Evolutionary conservation across 2,329 filamentous ascomycete genomes (phyloP).

Genomic region (Immersiporthe knoxdaviesiana): DNA sequence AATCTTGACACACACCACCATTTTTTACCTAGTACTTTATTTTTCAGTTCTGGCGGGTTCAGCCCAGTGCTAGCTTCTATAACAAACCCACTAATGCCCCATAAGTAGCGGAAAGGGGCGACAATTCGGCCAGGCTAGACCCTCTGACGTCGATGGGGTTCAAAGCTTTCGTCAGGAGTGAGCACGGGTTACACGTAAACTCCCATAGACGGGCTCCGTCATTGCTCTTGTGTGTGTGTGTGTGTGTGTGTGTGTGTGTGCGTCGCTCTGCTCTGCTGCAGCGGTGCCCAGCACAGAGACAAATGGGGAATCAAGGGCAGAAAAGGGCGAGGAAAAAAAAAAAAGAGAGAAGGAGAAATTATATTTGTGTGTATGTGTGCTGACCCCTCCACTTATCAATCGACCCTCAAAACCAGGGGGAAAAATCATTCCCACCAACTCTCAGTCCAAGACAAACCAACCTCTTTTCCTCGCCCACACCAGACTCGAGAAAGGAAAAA

Average conservation of each 20-base stretch:
- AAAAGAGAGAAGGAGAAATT: too few species aligned
- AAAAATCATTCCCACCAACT: neutral
- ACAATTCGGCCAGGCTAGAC: conserved; percentile 12
- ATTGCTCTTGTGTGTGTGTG: neutral
- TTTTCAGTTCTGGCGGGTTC: neutral
- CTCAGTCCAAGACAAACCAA: neutral
- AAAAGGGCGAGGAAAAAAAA: too few species aligned
- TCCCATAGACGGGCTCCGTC: neutral
- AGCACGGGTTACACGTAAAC: conserved; percentile 4
- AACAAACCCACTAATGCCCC: neutral
- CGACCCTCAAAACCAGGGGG: neutral
- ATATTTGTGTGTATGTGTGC: neutral
- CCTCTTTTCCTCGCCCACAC: neutral
- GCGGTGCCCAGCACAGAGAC: too few species aligned
- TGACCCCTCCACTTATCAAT: neutral
- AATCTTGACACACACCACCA: neutral
- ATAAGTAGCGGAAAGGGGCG: conserved; percentile 1
- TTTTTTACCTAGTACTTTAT: too few species aligned
- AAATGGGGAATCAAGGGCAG: too few species aligned
- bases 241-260: too few species aligned
- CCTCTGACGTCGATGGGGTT: conserved; percentile 12
- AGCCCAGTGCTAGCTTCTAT: neutral
- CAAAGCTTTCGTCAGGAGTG: neutral
- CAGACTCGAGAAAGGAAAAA: neutral
- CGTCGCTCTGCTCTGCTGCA: too few species aligned